A percentile compares a stretch with the other conserved stretches of the same genome.
Evolutionary conservation across 1,284 basidiomycete species (phyloP).

Genomic region (Pseudozyma thailandica): DNA sequence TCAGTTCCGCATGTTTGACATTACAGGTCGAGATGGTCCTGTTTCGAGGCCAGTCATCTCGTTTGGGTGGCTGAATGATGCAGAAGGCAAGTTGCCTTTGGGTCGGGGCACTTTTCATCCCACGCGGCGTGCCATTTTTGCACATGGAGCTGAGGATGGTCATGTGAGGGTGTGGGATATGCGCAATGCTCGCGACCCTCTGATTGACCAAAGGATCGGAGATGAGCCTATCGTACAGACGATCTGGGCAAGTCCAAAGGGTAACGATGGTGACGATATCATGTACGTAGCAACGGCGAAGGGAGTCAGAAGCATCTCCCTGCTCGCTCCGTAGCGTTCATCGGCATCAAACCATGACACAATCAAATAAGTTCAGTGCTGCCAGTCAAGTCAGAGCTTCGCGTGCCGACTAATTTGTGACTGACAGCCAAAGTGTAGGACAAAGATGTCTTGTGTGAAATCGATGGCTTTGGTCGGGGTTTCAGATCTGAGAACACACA

Average conservation of each 20-base stretch:
- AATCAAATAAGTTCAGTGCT: too few species aligned
- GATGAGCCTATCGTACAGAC: conserved; percentile 45
- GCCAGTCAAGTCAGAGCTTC: too few species aligned
- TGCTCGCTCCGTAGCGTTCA: conserved; percentile 2
- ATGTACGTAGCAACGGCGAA: conserved; percentile 27
- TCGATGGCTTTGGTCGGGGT: too few species aligned
- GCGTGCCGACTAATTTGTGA: too few species aligned
- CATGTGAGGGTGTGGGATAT: conserved; percentile 44
- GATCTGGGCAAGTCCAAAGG: conserved; percentile 22
- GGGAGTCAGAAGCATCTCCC: conserved; percentile 21
- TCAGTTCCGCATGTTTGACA: conserved; percentile 47
- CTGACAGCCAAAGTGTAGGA: too few species aligned
- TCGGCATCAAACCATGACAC: neutral
- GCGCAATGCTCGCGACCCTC: conserved; percentile 32
- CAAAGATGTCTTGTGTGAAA: too few species aligned
- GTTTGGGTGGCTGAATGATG: conserved; percentile 47
- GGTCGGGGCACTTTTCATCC: conserved; percentile 41
- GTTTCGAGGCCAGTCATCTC: conserved; percentile 36
- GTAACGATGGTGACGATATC: conserved; percentile 4
- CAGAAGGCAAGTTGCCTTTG: conserved; percentile 23
- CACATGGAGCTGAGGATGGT: conserved; percentile 41
- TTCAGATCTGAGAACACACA: too few species aligned
- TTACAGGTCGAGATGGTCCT: conserved; percentile 34
- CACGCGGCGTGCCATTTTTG: conserved; percentile 31
- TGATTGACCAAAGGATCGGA: conserved; percentile 22